Evolutionary conservation across 495 filamentous ascomycete genomes (phyloP).

Genomic region (Penicillium herquei): DNA sequence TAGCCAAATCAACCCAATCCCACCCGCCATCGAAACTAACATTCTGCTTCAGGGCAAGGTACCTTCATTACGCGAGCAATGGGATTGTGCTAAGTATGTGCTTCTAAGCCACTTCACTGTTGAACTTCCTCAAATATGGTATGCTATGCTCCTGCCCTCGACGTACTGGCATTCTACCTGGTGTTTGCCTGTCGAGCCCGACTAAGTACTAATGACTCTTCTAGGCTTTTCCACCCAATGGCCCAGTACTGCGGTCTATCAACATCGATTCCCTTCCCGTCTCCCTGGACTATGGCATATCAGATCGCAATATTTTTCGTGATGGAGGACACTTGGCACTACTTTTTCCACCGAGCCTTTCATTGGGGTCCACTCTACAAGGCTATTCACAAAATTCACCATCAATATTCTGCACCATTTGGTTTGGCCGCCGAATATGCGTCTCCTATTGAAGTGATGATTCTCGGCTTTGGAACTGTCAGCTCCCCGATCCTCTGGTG

Average conservation of each 20-base stretch:
- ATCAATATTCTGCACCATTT: conserved; percentile 96
- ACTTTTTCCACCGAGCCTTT: conserved; percentile 90
- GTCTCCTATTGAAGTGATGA: conserved; percentile 95
- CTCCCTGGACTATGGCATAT: conserved; percentile 77
- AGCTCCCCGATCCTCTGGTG: conserved; percentile 85
- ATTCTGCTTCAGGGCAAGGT: conserved; percentile 67
- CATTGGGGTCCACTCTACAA: conserved; percentile 96
- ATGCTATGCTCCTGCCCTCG: conserved; percentile 25
- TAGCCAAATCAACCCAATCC: background rate
- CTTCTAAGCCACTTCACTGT: conserved; percentile 94
- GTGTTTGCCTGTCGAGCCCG: background rate
- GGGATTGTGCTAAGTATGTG: conserved; percentile 87
- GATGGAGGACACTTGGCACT: conserved; percentile 96
- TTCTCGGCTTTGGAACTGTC: conserved; percentile 88
- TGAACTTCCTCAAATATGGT: conserved; percentile 97
- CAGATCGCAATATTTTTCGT: conserved; percentile 96
- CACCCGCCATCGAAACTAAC: background rate
- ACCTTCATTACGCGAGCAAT: conserved; percentile 86
- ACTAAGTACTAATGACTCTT: background rate
- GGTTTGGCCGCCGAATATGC: conserved; percentile 97
- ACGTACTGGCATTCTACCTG: conserved; percentile 11
- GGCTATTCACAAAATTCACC: conserved; percentile 96
- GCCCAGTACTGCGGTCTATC: conserved; percentile 87
- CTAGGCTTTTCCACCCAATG: conserved; percentile 90
- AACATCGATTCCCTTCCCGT: conserved; percentile 87